These are phyloP conservation scores for Fallopia convolvulus DNA, from an alignment of 148 eudicot genomes.

Conservation along the genomic window DNA sequence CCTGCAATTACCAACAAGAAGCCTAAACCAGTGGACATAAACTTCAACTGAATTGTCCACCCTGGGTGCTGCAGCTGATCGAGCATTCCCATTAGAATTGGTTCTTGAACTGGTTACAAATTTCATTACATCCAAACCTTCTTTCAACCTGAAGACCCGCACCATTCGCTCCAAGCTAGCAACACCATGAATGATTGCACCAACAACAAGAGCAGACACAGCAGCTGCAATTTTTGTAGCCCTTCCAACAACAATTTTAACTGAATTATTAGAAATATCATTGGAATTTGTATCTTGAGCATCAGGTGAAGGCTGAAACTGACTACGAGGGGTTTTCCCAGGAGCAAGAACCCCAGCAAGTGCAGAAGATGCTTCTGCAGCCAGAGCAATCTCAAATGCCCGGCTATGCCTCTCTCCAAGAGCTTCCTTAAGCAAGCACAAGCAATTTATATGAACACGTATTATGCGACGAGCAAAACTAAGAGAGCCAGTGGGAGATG, in stretches of 20 bases:
- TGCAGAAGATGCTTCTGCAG: constrained; percentile 77
- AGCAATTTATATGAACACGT: constrained; percentile 72
- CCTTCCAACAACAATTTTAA: constrained; percentile 53
- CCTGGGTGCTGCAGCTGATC: constrained; percentile 52
- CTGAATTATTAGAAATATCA: constrained; percentile 45
- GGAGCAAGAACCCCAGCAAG: constrained; percentile 67
- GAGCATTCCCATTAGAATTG: constrained; percentile 78
- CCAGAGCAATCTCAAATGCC: constrained; percentile 95
- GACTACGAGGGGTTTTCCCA: constrained; percentile 60
- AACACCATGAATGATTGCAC: constrained; percentile 84
- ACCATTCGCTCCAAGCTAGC: constrained; percentile 94
- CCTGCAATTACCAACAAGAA: constrained; percentile 94
- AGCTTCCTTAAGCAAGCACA: constrained; percentile 82
- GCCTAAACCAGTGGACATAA: constrained; percentile 85
- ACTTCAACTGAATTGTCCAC: constrained; percentile 73
- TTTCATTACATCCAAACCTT: constrained; percentile 77
- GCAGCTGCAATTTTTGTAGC: constrained; percentile 64
- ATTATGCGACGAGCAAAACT: constrained; percentile 67
- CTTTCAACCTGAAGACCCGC: constrained; percentile 72
- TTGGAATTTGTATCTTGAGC: constrained; percentile 43
- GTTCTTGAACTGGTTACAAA: constrained; percentile 63
- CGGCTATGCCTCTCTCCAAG: constrained; percentile 97
- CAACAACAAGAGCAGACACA: constrained; percentile 79
- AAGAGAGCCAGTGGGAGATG: constrained; percentile 50
- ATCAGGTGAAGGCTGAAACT: constrained; percentile 68